These are phyloP conservation scores for Lathyrus oleraceus DNA, from an alignment of 306 rosid genomes.

Conservation along the genomic window DNA sequence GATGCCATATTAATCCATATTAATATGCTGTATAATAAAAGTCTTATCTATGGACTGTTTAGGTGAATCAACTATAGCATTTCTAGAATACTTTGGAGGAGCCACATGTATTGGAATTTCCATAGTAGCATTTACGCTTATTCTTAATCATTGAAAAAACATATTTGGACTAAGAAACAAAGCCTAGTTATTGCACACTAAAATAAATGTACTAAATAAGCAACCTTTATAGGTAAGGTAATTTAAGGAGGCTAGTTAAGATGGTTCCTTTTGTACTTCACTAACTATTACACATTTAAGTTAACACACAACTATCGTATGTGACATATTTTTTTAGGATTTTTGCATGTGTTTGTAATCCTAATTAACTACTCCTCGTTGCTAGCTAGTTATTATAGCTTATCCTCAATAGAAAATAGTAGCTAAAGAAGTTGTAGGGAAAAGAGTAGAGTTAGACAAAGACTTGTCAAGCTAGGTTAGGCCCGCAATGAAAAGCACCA, in stretches of 20 bases:
- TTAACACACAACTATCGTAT: neutral
- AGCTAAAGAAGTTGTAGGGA: conserved; percentile 20
- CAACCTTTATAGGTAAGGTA: conserved; percentile 33
- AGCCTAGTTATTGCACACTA: neutral
- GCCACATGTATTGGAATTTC: too few species aligned
- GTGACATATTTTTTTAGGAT: neutral
- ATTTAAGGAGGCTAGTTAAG: conserved; percentile 11
- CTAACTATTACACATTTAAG: neutral
- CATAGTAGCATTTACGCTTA: neutral
- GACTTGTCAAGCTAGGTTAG: conserved; percentile 40
- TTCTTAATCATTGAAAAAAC: neutral
- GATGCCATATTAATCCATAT: too few species aligned
- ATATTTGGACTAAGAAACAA: neutral
- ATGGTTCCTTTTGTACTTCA: neutral
- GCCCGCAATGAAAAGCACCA: conserved; percentile 28
- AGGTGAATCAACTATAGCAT: too few species aligned
- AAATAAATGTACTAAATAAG: neutral
- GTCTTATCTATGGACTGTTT: too few species aligned
- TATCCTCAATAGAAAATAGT: conserved; percentile 5
- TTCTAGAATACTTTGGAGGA: too few species aligned
- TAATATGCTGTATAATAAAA: too few species aligned
- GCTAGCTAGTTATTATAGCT: neutral
- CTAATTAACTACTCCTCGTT: neutral
- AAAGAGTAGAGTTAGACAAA: conserved; percentile 21
- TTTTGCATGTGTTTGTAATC: neutral